Percentiles rank a stretch among this genome's conserved stretches.
Conservation (phyloP, 1,139 yeast species). For the Kodamaea alishanica region DNA sequence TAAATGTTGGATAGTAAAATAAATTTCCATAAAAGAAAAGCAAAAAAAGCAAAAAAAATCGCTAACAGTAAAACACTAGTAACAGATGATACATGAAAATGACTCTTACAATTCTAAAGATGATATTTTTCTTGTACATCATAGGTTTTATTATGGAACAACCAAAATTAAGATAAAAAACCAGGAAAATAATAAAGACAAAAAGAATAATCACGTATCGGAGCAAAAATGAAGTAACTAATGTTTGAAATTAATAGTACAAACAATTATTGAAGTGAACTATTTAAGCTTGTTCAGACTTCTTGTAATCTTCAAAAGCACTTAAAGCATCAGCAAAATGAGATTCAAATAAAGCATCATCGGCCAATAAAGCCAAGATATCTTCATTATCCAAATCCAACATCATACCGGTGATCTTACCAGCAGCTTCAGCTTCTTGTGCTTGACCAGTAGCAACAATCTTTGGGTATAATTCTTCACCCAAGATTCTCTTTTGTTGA, state of each 20-base stretch:
- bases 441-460: constrained; percentile 85
- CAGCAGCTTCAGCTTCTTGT: constrained; percentile 90
- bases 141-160: not conserved
- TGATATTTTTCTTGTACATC: no score
- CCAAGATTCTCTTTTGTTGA: constrained; percentile 94
- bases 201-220: no score
- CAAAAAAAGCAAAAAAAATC: constrained; percentile 1
- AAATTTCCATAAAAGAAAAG: not conserved
- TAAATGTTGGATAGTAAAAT: no score
- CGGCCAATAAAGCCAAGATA: constrained; percentile 82
- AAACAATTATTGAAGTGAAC: not conserved
- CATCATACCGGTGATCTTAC: constrained; percentile 99
- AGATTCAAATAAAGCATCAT: constrained; percentile 83
- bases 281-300: constrained; percentile 29
- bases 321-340: constrained; percentile 93
- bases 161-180: constrained; percentile 1
- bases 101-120: no score
- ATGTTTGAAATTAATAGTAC: not conserved
- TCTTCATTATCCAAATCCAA: constrained; percentile 93
- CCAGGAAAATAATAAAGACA: no score
- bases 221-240: no score
- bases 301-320: constrained; percentile 86
- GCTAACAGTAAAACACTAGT: not conserved
- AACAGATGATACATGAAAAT: no score
- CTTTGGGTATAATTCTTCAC: constrained; percentile 96